Evolutionary conservation across 179 eudicot genomes (phyloP).

Genomic region (Silene vulgaris): DNA sequence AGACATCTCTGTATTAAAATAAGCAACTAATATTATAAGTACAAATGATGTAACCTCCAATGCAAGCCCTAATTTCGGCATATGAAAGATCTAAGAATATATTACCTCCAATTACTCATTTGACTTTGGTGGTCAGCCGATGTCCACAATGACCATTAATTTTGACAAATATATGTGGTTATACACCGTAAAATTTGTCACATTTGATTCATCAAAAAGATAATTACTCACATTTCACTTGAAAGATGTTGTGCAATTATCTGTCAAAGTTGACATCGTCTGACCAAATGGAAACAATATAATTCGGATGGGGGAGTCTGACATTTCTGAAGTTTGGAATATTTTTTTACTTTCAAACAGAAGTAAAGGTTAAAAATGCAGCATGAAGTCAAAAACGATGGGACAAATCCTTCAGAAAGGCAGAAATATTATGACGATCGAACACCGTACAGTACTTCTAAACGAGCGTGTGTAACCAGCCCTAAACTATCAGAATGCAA

Average conservation of each 20-base stretch:
- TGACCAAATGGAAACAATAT: slow-evolving; percentile 1
- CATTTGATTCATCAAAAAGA: not conserved
- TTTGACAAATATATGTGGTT: not conserved
- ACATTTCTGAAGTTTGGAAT: slow-evolving; percentile 1
- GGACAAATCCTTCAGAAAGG: slow-evolving; percentile 1
- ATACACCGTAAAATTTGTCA: not conserved
- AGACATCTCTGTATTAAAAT: not conserved
- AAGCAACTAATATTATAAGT: not conserved
- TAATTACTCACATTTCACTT: not conserved
- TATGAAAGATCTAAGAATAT: not conserved
- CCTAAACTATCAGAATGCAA: slow-evolving; percentile 4
- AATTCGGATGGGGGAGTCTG: not conserved
- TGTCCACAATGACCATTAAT: not conserved
- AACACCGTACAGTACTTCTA: not conserved
- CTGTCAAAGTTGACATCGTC: not conserved
- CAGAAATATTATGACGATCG: not conserved
- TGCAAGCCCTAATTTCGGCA: slow-evolving; percentile 10
- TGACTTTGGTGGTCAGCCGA: not conserved
- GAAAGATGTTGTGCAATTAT: not conserved
- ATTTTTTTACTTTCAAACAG: not conserved
- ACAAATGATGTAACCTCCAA: not conserved
- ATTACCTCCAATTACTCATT: not conserved
- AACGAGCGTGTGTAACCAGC: not conserved
- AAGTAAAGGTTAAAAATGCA: not conserved
- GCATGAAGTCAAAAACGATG: not conserved